Percentiles rank a stretch among this genome's conserved stretches.
These are phyloP conservation scores for Brassica rapa DNA, from an alignment of 345 rosid species.

Conservation along the genomic window DNA sequence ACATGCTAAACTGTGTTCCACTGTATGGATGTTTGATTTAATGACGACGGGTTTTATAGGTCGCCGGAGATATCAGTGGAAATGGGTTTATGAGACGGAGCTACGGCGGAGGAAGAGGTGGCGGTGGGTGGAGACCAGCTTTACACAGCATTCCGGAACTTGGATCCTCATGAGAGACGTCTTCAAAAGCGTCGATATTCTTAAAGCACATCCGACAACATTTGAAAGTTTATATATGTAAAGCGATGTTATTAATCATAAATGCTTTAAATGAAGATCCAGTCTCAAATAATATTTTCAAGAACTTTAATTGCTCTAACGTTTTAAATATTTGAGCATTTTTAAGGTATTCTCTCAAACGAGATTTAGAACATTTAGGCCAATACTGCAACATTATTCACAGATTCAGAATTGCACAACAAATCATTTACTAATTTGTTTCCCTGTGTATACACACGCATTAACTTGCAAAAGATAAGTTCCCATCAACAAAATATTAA, in stretches of 20 bases:
- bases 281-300: background rate
- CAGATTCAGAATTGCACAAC: background rate
- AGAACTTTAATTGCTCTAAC: background rate
- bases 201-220: conserved; percentile 29
- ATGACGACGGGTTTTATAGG: conserved; percentile 24
- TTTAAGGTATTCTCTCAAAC: background rate
- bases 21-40: background rate
- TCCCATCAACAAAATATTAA: background rate
- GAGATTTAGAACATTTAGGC: background rate
- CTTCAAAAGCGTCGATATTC: conserved; percentile 23
- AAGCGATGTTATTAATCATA: conserved; percentile 31
- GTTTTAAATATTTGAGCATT: background rate
- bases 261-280: conserved; percentile 25
- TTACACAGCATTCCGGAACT: conserved; percentile 79
- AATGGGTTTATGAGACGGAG: conserved; percentile 37
- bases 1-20: background rate
- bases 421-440: background rate
- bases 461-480: background rate
- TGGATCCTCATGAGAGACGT: conserved; percentile 40
- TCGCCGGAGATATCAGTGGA: conserved; percentile 40
- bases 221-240: conserved; percentile 20
- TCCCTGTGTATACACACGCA: background rate
- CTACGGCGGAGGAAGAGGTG: conserved; percentile 38
- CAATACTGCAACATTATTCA: background rate
- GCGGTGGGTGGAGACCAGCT: conserved; percentile 82